Base-by-base conservation (phyloP, 2,329 filamentous ascomycete genomes). In the Beauveria sp. region DNA sequence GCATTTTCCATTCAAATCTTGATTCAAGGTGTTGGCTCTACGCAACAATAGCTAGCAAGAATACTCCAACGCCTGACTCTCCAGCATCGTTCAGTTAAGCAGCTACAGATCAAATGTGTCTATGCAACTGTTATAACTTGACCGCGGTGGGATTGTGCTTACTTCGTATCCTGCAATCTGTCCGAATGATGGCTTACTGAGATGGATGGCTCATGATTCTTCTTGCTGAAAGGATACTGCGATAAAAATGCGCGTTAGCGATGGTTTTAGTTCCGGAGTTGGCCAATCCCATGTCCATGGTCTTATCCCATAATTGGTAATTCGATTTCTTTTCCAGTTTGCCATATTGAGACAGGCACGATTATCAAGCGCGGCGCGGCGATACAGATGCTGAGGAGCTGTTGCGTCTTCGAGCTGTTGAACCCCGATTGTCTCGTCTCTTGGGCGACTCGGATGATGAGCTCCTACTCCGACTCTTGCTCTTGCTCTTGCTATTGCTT, bases 371-470 rank as follows among this genome's bases (percentile, higher is more conserved):
- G n/a, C 57, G 50, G n/a, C 20, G 10, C 70, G 75, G 77, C 72
- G 78, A 76, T 69, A 74, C 73, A 71, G 78, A 79, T 43, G 55
- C 76, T 64, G 80, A 80, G 65, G 82, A 83, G 65, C 75, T 76
- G 70, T 77, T 82, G 67, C 76, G 76, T 70, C 79, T 79, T 65
- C 76, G 78, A 52, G 59, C 64, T 43, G 40, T 50, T 12, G 57
- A 59, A 47, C 20, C 37, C 18, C 72, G 64, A 66, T 64, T 37
- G 69, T 69, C 69, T 54, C 70, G 66, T 56, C 70, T 61, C 43
- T 50, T 40, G 3, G 18, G 24, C 10, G 28, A 24, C 8, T 30
- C 55, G 3, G 28, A n/a, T 14, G 44, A 43, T 24, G 41, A 26
- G 47, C 47, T 59, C 18, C 47, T 41, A 14, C 34, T 37, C 34